Base-by-base conservation (phyloP, 495 filamentous ascomycete species). In the Xylaria cubensis region DNA sequence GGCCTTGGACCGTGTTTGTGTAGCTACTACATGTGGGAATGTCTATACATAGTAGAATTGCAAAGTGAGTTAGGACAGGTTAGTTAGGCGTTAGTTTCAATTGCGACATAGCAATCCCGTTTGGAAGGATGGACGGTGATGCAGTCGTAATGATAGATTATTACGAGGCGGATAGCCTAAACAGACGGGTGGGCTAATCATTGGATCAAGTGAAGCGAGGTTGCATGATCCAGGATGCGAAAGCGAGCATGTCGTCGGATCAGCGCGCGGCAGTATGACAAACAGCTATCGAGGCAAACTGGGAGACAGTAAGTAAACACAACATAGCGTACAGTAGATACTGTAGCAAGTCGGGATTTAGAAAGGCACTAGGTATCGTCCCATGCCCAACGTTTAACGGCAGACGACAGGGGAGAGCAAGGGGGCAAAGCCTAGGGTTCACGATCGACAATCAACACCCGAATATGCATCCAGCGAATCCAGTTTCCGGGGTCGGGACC, bases 141-240 rank as follows among this genome's bases (percentile, higher is more conserved):
- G 21, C 46, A 58, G 44, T 36, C 34, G 56, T 44, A 44, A 58
- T 58, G 69, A 24, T 64, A 53, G 36, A 46, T 42, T 64, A 50
- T 61, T 62, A 41, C 36, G 21, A 53, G 50, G 55, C 42, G 55
- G 71, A 53, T 68, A 39, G 62, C 62, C 58, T 53, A 70, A 48
- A 21, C n/a, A 64, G 58, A 29, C 62, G 26, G 17, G n/a, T n/a
- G 10, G 72, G 63, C 56, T 61, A 50, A 64, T 59, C 68, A 76
- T 76, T 78, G 77, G 76, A 74, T 74, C 75, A 65, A 73, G 65
- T 63, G 72, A 79, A 79, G 77, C 77, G 77, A 79, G 69, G 75
- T 75, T 79, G 77, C 75, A 75, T 79, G 36, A 19, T 21, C 50
- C 36, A 44, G 64, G 63, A 72, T 74, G 75, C 73, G 67, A 70